Evolutionary conservation across 257 asterid species (phyloP), one percentile per base, ranked within the genome.

Genomic region (Petrea volubilis): DNA sequence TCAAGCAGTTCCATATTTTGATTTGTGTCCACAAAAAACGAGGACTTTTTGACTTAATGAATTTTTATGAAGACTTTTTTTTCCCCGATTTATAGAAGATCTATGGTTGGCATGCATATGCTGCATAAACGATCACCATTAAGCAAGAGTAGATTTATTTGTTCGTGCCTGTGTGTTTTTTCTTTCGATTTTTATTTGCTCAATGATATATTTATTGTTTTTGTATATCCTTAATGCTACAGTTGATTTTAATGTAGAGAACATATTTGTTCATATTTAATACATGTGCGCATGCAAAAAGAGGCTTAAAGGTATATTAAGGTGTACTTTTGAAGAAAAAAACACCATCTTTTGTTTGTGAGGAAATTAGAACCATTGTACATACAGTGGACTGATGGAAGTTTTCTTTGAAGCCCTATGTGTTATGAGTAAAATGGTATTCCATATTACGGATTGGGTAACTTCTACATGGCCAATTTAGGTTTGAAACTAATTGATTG

Each of bases 401-500:
- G 2, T 61, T 41, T 41, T 13, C 23, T 31, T 43, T 64, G 52
- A 24, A 24, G 44, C 38, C 47, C 52, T 67, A n/a, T 72, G 60
- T 56, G 27, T 52, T n/a, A 21, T 9, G 33, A 27, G 47, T 28
- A 61, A 62, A 61, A 34, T 56, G 64, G 52, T n/a, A 7, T 47
- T 63, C 8, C 73, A 21, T 47, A 15, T 21, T 21, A 51, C 34
- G 49, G n/a, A 64, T 57, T 7, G 31, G 51, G 5, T 53, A 20
- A 20, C 70, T 72, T 50, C 10, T 41, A 50, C 20, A 67, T 52
- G 14, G n/a, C 66, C 27, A 15, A 55, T 50, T 61, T 40, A 56
- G 40, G n/a, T 28, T 69, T 33, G 51, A 17, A 49, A 52, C 59
- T 43, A 43, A 14, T 44, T 72, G 44, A 1, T 46, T 79, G 61